Evolutionary conservation across 352 stramenopile species (phyloP).

Genomic region (Thalassiosira exigua): DNA sequence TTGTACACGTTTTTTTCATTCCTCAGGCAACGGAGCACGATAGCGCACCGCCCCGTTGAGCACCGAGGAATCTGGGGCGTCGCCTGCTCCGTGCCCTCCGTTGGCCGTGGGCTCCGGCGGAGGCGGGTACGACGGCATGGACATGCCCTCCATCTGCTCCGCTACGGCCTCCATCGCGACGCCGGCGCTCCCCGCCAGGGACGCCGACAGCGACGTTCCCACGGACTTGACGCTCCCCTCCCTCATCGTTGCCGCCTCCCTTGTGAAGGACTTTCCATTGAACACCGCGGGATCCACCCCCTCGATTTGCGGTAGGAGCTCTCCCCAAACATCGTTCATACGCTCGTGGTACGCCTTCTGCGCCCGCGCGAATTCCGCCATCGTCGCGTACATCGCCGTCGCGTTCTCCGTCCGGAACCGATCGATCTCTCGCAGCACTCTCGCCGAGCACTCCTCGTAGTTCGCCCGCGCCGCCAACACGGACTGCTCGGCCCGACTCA

Average conservation of each 20-base stretch:
- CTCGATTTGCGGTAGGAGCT: constrained; percentile 51
- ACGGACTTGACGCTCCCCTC: too few species aligned
- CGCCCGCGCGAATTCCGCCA: constrained; percentile 40
- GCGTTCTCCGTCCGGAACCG: constrained; percentile 41
- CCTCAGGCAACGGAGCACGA: constrained; percentile 36
- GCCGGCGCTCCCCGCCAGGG: too few species aligned
- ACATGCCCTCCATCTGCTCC: not conserved
- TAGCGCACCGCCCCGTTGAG: constrained; percentile 45
- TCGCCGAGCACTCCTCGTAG: constrained; percentile 41
- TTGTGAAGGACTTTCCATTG: constrained; percentile 15
- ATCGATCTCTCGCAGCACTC: constrained; percentile 55
- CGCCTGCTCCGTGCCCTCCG: too few species aligned
- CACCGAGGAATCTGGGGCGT: constrained; percentile 23
- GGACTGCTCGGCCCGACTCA: constrained; percentile 26
- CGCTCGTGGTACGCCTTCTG: constrained; percentile 92
- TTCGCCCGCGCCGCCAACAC: constrained; percentile 21
- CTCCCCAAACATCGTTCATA: constrained; percentile 46
- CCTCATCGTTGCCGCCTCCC: constrained; percentile 16
- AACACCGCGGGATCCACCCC: constrained; percentile 4
- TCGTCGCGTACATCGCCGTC: constrained; percentile 35
- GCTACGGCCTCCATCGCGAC: not conserved
- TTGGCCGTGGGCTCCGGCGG: constrained; percentile 30
- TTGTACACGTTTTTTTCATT: too few species aligned
- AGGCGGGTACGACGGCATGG: constrained; percentile 40
- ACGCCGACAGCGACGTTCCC: too few species aligned